Conservation (phyloP, 78 protist species). For the Capsaspora owczarzaki region DNA sequence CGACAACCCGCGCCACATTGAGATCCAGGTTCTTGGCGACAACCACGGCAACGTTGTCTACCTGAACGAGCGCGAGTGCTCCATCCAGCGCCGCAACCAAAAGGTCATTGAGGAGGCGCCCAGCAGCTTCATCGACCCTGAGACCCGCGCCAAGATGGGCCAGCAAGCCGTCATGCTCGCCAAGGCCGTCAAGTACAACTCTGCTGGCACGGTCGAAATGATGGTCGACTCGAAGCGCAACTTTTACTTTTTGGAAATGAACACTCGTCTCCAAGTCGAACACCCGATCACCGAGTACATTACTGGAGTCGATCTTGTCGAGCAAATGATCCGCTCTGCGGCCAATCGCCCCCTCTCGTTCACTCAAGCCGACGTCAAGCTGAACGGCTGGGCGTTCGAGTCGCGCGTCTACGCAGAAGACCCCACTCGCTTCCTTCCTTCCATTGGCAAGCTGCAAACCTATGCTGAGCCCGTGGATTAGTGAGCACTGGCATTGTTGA, state of each 20-base stretch:
- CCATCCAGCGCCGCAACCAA: constrained; percentile 92
- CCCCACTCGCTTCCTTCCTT: constrained; percentile 76
- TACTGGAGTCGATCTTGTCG: constrained; percentile 90
- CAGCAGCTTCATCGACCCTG: constrained; percentile 40
- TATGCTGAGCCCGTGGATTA: constrained; percentile 64
- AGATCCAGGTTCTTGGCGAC: constrained; percentile 87
- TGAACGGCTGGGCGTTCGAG: constrained; percentile 71
- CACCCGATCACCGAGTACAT: constrained; percentile 89
- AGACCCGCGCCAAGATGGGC: constrained; percentile 68
- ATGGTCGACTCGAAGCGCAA: constrained; percentile 64
- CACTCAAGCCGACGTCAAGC: constrained; percentile 40
- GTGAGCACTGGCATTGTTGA: too few relatives aligned
- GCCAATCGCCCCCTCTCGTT: constrained; percentile 55
- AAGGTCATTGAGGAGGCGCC: constrained; percentile 96
- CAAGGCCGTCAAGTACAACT: constrained; percentile 78
- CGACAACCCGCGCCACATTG: constrained; percentile 81
- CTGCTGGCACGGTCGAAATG: constrained; percentile 97
- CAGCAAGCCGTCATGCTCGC: constrained; percentile 86
- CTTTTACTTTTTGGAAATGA: constrained; percentile 96
- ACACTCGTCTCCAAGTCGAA: constrained; percentile 97
- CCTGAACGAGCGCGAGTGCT: constrained; percentile 91
- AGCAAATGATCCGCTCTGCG: constrained; percentile 77
- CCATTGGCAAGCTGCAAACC: constrained; percentile 57
- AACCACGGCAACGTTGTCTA: constrained; percentile 75
- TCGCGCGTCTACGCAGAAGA: constrained; percentile 83